phyloP scores from a whole-genome alignment of 441 rosid genomes.

The Mallotus repandus region DNA sequence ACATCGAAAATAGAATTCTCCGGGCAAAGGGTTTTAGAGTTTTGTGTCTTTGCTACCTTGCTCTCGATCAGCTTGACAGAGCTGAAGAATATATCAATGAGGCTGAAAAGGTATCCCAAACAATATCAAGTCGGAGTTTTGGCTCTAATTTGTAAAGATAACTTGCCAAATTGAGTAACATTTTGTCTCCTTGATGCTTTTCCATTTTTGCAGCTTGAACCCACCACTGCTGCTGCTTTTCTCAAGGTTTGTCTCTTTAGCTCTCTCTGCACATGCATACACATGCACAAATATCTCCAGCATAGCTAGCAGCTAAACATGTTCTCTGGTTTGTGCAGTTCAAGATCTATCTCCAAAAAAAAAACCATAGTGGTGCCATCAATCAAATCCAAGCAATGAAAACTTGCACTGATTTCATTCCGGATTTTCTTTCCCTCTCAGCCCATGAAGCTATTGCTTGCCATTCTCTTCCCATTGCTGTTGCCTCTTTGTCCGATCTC shows the following conservation, averaged over 20 bases:
- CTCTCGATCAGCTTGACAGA: slow-evolving; percentile 71
- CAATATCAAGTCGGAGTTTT: slow-evolving; percentile 17
- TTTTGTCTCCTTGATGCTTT: slow-evolving; percentile 17
- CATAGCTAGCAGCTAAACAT: slow-evolving; percentile 19
- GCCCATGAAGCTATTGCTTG: slow-evolving; percentile 98
- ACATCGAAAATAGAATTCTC: slow-evolving; percentile 58
- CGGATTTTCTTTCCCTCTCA: slow-evolving; percentile 77
- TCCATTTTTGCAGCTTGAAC: slow-evolving; percentile 74
- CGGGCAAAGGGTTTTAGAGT: slow-evolving; percentile 96
- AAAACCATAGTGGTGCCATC: slow-evolving; percentile 55
- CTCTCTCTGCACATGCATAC: not conserved
- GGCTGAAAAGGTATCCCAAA: slow-evolving; percentile 75
- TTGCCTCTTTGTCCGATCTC: slow-evolving; percentile 69
- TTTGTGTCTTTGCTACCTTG: slow-evolving; percentile 88
- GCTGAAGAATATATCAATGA: slow-evolving; percentile 83
- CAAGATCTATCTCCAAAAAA: slow-evolving; percentile 70
- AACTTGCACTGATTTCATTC: slow-evolving; percentile 72
- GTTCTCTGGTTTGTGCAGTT: slow-evolving; percentile 54
- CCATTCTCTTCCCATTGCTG: slow-evolving; percentile 69
- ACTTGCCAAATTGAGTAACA: slow-evolving; percentile 5
- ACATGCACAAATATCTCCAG: not conserved
- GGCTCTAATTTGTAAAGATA: slow-evolving; percentile 10
- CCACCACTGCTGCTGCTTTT: slow-evolving; percentile 70
- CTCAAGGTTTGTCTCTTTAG: slow-evolving; percentile 67
- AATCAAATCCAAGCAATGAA: slow-evolving; percentile 74